These are phyloP conservation scores for Geoglossum cookeanum DNA, from an alignment of 2,329 filamentous ascomycete species.

Conservation along the genomic window DNA sequence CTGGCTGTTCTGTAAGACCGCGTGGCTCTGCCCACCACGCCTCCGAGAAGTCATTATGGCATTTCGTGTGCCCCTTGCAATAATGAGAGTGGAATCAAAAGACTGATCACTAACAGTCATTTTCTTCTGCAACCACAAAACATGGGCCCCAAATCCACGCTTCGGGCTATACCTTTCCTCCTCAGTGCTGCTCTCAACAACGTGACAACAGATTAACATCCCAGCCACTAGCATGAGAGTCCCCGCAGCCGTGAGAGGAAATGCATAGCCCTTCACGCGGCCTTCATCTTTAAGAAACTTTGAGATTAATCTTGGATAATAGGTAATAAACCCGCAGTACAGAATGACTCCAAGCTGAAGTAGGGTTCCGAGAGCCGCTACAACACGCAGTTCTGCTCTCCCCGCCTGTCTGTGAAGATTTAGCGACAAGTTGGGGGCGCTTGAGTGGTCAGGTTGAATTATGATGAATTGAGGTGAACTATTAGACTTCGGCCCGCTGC, in stretches of 20 bases:
- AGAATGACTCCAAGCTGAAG: neutral
- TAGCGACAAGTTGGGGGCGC: too few species aligned
- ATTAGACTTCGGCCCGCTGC: too few species aligned
- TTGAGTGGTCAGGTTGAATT: too few species aligned
- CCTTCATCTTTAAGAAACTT: neutral
- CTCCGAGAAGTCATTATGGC: too few species aligned
- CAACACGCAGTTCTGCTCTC: too few species aligned
- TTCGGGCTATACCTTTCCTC: neutral
- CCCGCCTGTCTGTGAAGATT: too few species aligned
- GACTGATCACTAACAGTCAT: constrained; percentile 11
- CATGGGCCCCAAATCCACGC: constrained; percentile 3
- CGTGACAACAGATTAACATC: neutral
- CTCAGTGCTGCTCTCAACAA: neutral
- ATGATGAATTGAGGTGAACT: too few species aligned
- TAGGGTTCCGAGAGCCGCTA: too few species aligned
- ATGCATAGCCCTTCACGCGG: neutral
- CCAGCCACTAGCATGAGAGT: neutral
- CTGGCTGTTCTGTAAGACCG: neutral
- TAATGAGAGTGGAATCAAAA: constrained; percentile 9
- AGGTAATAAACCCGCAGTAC: neutral
- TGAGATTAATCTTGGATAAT: too few species aligned
- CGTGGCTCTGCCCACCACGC: neutral
- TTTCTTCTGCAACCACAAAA: constrained; percentile 10
- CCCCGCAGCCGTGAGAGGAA: neutral
- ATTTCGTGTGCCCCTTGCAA: constrained; percentile 1